Base-by-base conservation (phyloP, 140 eudicot genomes). In the Ambrosia hybrid region DNA sequence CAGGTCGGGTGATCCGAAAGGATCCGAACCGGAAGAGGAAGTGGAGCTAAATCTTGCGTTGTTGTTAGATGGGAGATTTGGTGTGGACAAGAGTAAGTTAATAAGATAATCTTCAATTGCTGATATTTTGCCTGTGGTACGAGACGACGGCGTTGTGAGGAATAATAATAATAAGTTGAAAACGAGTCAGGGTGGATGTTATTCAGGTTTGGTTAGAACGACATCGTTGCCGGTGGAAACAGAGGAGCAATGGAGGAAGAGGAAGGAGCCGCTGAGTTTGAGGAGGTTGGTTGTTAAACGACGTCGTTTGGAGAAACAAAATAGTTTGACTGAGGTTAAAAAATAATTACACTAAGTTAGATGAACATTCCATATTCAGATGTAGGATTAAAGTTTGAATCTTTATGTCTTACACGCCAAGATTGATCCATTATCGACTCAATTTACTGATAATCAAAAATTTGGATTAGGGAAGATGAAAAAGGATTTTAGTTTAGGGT, bases 211-310 rank as follows among this genome's bases (percentile, higher is more conserved):
- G 57, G 76, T 64, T 56, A 85, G 98, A 76, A 90, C 98, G 33
- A 53, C 96, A 41, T 93, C 98, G 52, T 78, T 93, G 84, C 98
- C 98, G 46, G 96, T 87, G 52, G 98, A 87, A 86, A 82, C 96
- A 15, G 97, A 93, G 34, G 97, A 93, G 59, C 94, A 85, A 81
- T 88, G 97, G 97, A 65, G 98, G 83, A 90, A 88, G 88, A 84
- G 97, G 80, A 93, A 90, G 78, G 98, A 90, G 82, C 64, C 90
- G 65, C 98, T 87, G 81, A 85, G 88, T 13, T 73, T 90, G 77
- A 73, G 95, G 72, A 67, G 97, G 72, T 80, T 96, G 69, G 86
- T 86, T 5, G 97, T 88, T 63, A 94, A 90, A 74, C 94, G 86
- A 72, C 90, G 92, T 77, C 76, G 63, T 66, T 58, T 72, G 51